Conservation (phyloP, 164 flowering plant genomes). For the Magnolia officinalis region DNA sequence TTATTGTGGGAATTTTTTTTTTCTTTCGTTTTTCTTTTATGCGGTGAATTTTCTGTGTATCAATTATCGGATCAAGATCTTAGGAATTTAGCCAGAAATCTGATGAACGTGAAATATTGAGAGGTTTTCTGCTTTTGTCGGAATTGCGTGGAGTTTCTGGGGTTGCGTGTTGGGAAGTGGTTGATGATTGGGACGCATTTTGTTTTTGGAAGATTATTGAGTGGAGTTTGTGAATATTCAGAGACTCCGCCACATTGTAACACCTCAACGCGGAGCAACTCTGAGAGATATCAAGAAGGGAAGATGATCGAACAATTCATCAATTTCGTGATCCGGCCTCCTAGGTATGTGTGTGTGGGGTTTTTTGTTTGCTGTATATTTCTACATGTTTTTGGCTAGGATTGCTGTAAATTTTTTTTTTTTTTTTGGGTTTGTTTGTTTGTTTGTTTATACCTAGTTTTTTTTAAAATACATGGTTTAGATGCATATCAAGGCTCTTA, state of each 20-base stretch:
- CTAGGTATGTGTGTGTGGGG: constrained; percentile 44
- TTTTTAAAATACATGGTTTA: background rate
- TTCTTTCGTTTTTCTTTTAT: background rate
- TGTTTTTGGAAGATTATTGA: background rate
- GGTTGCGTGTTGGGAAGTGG: constrained; percentile 6
- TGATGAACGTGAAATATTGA: too few relatives aligned
- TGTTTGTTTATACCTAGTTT: background rate
- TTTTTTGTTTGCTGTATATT: background rate
- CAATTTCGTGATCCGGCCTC: constrained; percentile 95
- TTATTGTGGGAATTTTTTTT: background rate
- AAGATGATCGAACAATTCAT: constrained; percentile 90
- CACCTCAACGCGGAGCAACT: background rate
- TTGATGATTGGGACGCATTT: constrained; percentile 1
- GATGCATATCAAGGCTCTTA: background rate
- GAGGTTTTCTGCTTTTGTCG: background rate
- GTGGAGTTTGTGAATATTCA: background rate
- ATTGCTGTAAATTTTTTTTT: background rate
- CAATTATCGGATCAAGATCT: background rate
- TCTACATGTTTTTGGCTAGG: background rate
- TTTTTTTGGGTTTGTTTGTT: too few relatives aligned
- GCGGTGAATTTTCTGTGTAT: background rate
- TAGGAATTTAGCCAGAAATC: background rate
- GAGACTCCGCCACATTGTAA: constrained; percentile 1
- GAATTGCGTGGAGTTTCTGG: background rate
- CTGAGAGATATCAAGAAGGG: constrained; percentile 10